phyloP scores from a whole-genome alignment of 495 filamentous ascomycete genomes.

The Choiromyces venosus region DNA sequence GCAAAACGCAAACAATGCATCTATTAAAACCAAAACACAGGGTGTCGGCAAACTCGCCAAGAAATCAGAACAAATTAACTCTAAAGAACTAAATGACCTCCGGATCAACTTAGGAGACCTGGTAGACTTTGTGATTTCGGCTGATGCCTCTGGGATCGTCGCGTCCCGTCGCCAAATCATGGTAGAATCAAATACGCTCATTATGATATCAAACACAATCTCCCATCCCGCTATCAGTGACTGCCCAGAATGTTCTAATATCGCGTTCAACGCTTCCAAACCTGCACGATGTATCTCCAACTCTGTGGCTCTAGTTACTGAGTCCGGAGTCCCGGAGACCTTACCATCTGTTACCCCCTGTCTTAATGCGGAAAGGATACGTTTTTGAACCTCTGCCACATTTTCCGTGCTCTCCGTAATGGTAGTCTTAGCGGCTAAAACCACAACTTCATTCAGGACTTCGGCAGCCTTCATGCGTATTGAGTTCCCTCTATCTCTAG shows the following conservation, averaged over 20 bases:
- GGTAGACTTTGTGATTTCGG: conserved; percentile 54
- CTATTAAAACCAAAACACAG: conserved; percentile 75
- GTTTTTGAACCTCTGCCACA: conserved; percentile 57
- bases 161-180: conserved; percentile 42
- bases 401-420: conserved; percentile 49
- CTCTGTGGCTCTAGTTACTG: conserved; percentile 55
- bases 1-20: conserved; percentile 82
- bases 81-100: conserved; percentile 77
- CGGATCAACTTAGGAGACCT: conserved; percentile 61
- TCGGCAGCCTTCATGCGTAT: conserved; percentile 68
- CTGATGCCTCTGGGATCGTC: conserved; percentile 33
- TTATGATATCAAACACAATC: conserved; percentile 75
- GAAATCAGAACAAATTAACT: conserved; percentile 93
- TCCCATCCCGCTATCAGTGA: conserved; percentile 75
- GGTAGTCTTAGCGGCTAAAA: conserved; percentile 56
- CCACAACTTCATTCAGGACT: conserved; percentile 66
- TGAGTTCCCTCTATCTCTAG: conserved; percentile 50
- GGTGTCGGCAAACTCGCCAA: conserved; percentile 68
- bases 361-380: conserved; percentile 65
- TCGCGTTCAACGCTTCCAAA: conserved; percentile 70
- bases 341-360: conserved; percentile 45
- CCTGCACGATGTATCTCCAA: conserved; percentile 76
- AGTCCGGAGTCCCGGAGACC: conserved; percentile 15
- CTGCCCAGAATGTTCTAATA: conserved; percentile 87
- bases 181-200: conserved; percentile 65